Conservation (phyloP, 352 stramenopile genomes). For the Globisporangium perplexum region DNA sequence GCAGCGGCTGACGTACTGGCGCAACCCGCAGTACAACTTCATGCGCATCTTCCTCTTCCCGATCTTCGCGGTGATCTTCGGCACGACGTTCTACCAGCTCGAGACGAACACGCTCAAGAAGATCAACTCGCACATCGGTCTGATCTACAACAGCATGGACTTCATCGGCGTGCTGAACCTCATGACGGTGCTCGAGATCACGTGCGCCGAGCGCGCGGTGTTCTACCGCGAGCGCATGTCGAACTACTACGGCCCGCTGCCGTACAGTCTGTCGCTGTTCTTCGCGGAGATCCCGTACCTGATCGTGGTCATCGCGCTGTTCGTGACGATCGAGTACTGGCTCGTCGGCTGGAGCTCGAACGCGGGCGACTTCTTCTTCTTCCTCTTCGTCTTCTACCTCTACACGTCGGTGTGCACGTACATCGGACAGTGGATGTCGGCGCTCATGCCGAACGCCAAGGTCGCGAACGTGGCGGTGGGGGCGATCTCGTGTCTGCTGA, state of each 20-base stretch:
- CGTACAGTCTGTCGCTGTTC: conserved; percentile 34
- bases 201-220: conserved; percentile 36
- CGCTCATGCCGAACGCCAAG: conserved; percentile 43
- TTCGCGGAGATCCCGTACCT: conserved; percentile 40
- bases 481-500: conserved; percentile 38
- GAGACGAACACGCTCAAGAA: conserved; percentile 19
- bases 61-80: conserved; percentile 58
- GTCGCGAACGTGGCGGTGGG: conserved; percentile 46
- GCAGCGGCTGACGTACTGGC: conserved; percentile 42
- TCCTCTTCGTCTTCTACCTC: conserved; percentile 12
- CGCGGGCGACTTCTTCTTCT: conserved; percentile 34
- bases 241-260: conserved; percentile 40
- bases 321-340: conserved; percentile 44
- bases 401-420: conserved; percentile 12
- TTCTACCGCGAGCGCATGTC: conserved; percentile 55
- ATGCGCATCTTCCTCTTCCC: conserved; percentile 54
- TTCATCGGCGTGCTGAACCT: conserved; percentile 57
- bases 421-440: conserved; percentile 35
- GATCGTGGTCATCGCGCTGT: conserved; percentile 17
- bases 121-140: conserved; percentile 45
- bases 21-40: conserved; percentile 60
- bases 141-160: conserved; percentile 68
- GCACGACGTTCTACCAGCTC: conserved; percentile 58
- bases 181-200: conserved; percentile 51
- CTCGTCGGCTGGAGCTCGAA: conserved; percentile 27